These are phyloP conservation scores for Auricularia sp. DNA, from an alignment of 768 basidiomycete species.

Conservation along the genomic window DNA sequence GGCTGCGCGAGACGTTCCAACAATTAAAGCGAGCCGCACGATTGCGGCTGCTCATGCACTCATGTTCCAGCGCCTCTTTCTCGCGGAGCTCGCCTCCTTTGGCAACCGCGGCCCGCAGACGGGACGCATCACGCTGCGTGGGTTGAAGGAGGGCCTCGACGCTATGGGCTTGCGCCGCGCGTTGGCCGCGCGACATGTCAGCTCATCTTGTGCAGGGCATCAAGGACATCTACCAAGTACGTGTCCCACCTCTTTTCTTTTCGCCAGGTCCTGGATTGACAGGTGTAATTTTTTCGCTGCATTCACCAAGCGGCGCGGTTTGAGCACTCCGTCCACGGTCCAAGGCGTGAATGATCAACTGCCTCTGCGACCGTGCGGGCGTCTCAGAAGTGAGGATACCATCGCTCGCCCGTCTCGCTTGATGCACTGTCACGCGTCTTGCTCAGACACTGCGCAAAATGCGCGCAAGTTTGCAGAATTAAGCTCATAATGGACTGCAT, in stretches of 20 bases:
- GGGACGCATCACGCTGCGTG: background rate
- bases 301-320: background rate
- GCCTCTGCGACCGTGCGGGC: background rate
- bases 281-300: background rate
- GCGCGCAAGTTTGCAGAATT: background rate
- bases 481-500: no score
- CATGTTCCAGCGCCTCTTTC: conserved; percentile 1
- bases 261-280: background rate
- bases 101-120: background rate
- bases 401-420: background rate
- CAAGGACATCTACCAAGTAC: background rate
- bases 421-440: background rate
- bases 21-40: background rate
- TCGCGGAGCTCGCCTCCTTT: background rate
- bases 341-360: background rate
- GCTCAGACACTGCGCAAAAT: background rate
- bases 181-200: background rate
- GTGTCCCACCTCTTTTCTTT: background rate
- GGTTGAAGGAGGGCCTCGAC: background rate
- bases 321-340: background rate
- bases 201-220: background rate
- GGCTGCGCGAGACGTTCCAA: background rate
- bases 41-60: background rate
- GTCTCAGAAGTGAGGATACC: background rate
- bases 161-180: background rate